Evolutionary conservation across 176 grass and related monocot genomes (phyloP).

Genomic region (Alopecurus myosuroides): DNA sequence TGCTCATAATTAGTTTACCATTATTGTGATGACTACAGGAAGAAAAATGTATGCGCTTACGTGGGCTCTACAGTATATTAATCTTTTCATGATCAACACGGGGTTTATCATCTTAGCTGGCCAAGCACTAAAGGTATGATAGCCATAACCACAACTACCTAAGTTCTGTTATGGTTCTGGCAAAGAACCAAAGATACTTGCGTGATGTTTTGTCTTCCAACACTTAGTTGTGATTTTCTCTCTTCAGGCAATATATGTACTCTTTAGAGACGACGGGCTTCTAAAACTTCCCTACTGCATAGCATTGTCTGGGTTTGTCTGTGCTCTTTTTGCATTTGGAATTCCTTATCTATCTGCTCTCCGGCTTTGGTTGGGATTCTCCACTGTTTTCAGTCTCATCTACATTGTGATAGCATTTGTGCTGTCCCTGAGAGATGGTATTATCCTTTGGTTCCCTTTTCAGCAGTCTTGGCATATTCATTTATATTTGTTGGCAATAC

Average conservation of each 20-base stretch:
- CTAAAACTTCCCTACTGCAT: conserved; percentile 98
- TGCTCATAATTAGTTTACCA: not conserved
- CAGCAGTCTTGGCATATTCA: not conserved
- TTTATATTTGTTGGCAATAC: conserved; percentile 1
- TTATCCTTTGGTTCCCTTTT: conserved; percentile 15
- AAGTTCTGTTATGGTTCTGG: not conserved
- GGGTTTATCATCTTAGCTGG: conserved; percentile 95
- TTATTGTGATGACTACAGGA: conserved; percentile 41
- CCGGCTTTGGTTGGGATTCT: conserved; percentile 90
- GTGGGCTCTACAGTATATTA: conserved; percentile 95
- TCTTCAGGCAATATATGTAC: conserved; percentile 73
- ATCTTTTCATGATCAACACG: conserved; percentile 99
- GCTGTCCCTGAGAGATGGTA: conserved; percentile 81
- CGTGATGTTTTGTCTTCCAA: not conserved
- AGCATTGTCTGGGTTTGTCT: conserved; percentile 69
- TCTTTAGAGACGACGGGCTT: conserved; percentile 63
- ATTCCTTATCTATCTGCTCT: conserved; percentile 93
- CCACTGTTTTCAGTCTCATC: conserved; percentile 81
- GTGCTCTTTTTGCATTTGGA: conserved; percentile 90
- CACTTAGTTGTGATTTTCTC: conserved; percentile 9
- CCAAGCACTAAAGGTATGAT: conserved; percentile 84
- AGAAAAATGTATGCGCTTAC: conserved; percentile 84
- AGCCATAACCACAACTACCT: not conserved
- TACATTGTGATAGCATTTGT: conserved; percentile 80
- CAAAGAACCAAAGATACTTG: not conserved